phyloP scores from a whole-genome alignment of 2,329 filamentous ascomycete species.

The Alternaria tenuissima region DNA sequence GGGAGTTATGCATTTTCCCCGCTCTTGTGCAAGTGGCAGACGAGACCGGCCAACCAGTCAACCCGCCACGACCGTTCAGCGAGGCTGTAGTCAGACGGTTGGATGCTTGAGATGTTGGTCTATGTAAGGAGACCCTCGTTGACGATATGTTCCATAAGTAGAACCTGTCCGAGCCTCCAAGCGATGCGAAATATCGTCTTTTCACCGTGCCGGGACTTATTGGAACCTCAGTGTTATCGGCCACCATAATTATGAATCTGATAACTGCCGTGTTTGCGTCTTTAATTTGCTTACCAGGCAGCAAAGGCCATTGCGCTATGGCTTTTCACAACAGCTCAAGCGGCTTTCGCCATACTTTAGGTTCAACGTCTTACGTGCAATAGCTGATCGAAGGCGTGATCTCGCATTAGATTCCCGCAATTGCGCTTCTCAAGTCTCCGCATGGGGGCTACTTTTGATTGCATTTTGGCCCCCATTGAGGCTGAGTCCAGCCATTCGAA shows the following conservation, averaged over 20 bases:
- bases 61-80: constrained; percentile 39
- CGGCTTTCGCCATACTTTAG: rapidly evolving
- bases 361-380: neutral
- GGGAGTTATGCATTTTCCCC: constrained; percentile 47
- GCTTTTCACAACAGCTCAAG: neutral
- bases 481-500: constrained; percentile 3
- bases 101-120: constrained; percentile 23
- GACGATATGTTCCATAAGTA: neutral
- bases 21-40: constrained; percentile 45
- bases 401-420: neutral
- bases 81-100: constrained; percentile 39
- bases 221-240: neutral
- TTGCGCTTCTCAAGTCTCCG: neutral
- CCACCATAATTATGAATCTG: no score
- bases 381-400: no score
- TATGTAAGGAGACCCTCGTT: neutral
- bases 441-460: neutral
- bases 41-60: constrained; percentile 39
- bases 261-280: no score
- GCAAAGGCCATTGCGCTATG: neutral
- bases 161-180: no score
- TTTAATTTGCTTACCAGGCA: neutral
- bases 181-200: neutral
- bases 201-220: rapidly evolving
- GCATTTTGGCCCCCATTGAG: constrained; percentile 15